Percentiles rank a stretch among this genome's conserved stretches.
These are phyloP conservation scores for Candida ponderosae DNA, from an alignment of 805 yeast genomes.

Conservation along the genomic window DNA sequence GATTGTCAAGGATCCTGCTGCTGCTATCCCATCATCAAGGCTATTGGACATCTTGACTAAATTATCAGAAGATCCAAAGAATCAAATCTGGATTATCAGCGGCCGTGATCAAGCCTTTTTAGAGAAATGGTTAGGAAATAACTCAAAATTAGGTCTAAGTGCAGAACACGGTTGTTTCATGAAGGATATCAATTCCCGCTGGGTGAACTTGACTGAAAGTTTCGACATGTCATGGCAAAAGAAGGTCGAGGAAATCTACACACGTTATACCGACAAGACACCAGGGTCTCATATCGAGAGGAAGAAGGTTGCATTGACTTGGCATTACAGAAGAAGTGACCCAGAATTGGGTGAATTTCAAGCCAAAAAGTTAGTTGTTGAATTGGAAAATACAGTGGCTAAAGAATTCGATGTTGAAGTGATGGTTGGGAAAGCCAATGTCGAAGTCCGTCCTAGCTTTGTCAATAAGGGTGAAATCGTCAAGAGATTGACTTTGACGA, in stretches of 20 bases:
- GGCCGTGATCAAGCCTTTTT: conserved; percentile 92
- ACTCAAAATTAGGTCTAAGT: conserved; percentile 64
- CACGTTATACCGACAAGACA: conserved; percentile 73
- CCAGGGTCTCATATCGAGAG: conserved; percentile 85
- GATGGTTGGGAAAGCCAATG: conserved; percentile 94
- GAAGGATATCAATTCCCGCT: conserved; percentile 59
- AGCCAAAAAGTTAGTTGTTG: conserved; percentile 64
- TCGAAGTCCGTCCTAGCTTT: conserved; percentile 93
- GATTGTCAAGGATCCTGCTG: conserved; percentile 94
- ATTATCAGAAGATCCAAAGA: conserved; percentile 66
- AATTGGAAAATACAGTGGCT: conserved; percentile 52
- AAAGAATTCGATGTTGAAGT: conserved; percentile 78
- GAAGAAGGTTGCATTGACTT: conserved; percentile 89
- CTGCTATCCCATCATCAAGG: conserved; percentile 87
- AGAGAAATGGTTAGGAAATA: conserved; percentile 78
- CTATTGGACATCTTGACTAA: conserved; percentile 50
- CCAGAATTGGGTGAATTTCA: conserved; percentile 89
- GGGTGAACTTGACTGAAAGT: conserved; percentile 81
- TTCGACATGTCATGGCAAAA: conserved; percentile 93
- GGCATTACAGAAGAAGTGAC: conserved; percentile 96
- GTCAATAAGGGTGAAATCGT: conserved; percentile 97
- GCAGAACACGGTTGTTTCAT: conserved; percentile 98
- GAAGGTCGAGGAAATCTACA: conserved; percentile 70
- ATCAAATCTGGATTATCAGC: conserved; percentile 89
- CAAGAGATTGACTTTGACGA: conserved; percentile 59